Base-by-base conservation (phyloP, 176 grass and related monocot species). In the Alloteropsis semialata region DNA sequence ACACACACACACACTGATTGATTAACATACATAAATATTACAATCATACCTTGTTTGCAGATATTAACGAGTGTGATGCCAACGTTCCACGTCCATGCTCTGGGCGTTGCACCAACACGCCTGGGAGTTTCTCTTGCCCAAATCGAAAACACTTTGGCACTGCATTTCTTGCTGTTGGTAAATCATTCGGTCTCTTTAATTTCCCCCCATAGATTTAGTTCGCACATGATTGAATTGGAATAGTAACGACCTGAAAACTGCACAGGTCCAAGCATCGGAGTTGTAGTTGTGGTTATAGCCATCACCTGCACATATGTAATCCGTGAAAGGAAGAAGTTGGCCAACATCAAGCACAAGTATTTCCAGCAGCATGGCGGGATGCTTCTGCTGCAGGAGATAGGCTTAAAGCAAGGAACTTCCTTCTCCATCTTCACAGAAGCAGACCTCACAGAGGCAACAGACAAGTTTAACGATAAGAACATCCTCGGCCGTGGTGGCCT, bases 331-430 rank as follows among this genome's bases (percentile, higher is more conserved):
- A 89, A 80, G 55, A 85, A 82, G 22, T 21, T 85, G 53, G 6
- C 73, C 13, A 79, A 76, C n/a, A 66, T 89, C 22, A 85, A 75
- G 55, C 38, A 69, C 10, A 85, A 76, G 22, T 76, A 81, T 79
- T 85, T 89, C 21, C 65, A 78, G 4, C 69, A 85, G 4, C 82
- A 89, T 32, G 82, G 82, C 2, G 87, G 87, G 12, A 48, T 65
- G 82, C 15, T 81, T 3, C 34, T 85, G 46, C 73, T 85, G 10
- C 45, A 81, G 21, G 43, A 85, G 58, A 81, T 81, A 42, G 71
- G 71, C 54, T 54, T 28, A 50, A 43, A 85, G n/a, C 65, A 80
- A 41, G 67, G 76, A 43, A 49, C 78, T 39, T 10, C 8, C 10
- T 87, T 80, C 8, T 45, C 66, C 1, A 24, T 81, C 44, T 89